phyloP scores from a whole-genome alignment of 192 early-diverging fungal species.

The Coemansia sp. region DNA sequence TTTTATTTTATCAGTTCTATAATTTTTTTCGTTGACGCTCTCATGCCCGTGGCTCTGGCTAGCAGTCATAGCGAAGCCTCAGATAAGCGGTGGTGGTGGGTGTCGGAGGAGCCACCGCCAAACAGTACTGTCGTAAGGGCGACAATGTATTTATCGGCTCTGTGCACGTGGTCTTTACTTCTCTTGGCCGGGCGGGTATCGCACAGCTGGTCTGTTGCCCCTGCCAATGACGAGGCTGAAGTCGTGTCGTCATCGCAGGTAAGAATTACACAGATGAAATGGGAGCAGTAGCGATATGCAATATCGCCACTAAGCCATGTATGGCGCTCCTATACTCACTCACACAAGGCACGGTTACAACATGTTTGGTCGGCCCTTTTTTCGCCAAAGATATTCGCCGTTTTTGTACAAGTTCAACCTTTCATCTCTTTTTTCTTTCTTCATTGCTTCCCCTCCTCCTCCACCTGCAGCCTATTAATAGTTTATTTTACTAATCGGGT shows the following conservation, averaged over 20 bases:
- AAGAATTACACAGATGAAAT: not conserved
- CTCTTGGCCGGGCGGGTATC: slow-evolving; percentile 7
- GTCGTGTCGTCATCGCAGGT: not conserved
- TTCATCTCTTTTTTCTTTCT: slow-evolving; percentile 2
- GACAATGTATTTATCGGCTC: slow-evolving; percentile 18
- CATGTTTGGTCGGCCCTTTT: not conserved
- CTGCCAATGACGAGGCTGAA: not conserved
- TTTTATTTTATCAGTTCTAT: not conserved
- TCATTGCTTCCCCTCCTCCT: slow-evolving; percentile 1
- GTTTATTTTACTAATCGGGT: not conserved
- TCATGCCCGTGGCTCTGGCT: slow-evolving; percentile 2
- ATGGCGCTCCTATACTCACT: not conserved
- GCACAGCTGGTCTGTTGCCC: slow-evolving; percentile 6
- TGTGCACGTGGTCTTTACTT: slow-evolving; percentile 25
- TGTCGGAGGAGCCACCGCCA: not conserved
- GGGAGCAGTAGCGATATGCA: not conserved
- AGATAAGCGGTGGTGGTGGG: slow-evolving; percentile 4
- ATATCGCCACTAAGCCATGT: not conserved
- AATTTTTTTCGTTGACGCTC: not conserved
- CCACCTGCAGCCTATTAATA: not conserved
- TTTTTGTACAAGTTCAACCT: not conserved
- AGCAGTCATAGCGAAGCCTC: not conserved
- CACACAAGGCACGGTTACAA: not conserved
- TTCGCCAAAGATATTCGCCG: not conserved
- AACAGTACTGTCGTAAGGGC: slow-evolving; percentile 1